These are phyloP conservation scores for Boletus speciosus DNA, from an alignment of 768 basidiomycete genomes.

Conservation along the genomic window DNA sequence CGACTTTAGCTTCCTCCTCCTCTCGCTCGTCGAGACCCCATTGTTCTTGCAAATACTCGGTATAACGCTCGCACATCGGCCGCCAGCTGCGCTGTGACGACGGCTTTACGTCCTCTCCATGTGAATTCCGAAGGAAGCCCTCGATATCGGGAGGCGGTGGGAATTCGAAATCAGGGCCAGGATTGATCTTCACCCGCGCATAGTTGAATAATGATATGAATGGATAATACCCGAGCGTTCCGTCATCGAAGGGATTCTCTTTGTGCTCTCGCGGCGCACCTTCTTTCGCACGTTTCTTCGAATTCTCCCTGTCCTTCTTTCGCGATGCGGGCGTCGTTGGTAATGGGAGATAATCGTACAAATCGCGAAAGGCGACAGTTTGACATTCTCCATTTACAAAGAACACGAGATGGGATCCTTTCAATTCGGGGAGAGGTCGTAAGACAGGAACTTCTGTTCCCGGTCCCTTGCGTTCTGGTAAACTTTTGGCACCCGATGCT, in stretches of 20 bases:
- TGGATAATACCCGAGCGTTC: constrained; percentile 92
- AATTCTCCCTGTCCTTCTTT: constrained; percentile 53
- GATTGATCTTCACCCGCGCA: constrained; percentile 78
- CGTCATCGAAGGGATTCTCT: constrained; percentile 91
- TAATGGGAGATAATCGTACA: constrained; percentile 89
- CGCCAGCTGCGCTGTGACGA: constrained; percentile 55
- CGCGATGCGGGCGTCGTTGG: constrained; percentile 56
- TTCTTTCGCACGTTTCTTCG: constrained; percentile 57
- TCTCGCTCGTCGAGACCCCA: constrained; percentile 73
- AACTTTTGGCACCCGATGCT: constrained; percentile 61
- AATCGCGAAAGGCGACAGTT: constrained; percentile 77
- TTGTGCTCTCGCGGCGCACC: constrained; percentile 66
- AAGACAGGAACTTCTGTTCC: constrained; percentile 39
- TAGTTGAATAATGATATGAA: constrained; percentile 92
- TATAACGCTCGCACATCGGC: constrained; percentile 80
- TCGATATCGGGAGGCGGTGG: constrained; percentile 81
- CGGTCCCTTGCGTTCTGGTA: constrained; percentile 52
- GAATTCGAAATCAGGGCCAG: constrained; percentile 83
- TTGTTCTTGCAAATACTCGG: constrained; percentile 82
- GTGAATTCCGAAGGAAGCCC: constrained; percentile 42
- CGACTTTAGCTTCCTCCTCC: constrained; percentile 60
- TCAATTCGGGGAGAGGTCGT: constrained; percentile 66
- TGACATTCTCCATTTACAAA: constrained; percentile 89
- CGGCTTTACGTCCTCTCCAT: constrained; percentile 32
- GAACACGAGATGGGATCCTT: constrained; percentile 76